Evolutionary conservation across 176 grass and related monocot genomes (phyloP), one percentile per base, ranked within the genome.

Genomic region (Oryza glaberrima): DNA sequence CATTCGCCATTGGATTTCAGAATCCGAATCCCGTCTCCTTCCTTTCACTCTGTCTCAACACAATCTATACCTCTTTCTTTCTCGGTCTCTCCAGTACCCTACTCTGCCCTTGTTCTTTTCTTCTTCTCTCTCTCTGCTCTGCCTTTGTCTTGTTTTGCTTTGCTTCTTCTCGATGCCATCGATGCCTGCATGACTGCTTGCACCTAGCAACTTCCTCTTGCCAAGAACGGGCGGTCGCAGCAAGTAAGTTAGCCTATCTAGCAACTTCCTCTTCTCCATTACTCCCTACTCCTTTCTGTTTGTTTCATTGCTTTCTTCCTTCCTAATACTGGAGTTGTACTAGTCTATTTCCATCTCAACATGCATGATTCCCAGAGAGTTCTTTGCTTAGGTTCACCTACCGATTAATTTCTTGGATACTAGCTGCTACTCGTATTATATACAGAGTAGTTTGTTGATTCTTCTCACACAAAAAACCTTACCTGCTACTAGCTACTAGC

Each of bases 221-320:
- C 35, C 77, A 67, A 79, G 63, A 79, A 20, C 54, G 4, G 46
- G 49, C 63, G 15, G 30, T 68, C 64, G 30, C 77, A 25, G 16
- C 17, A 6, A 7, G 19, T 60, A 60, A n/a, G 17, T 8, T 41
- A 6, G 40, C 40, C 40, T 41, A 6, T 0, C 0, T 41, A 36
- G 40, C 7, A 41, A 41, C 19, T 58, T 58, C 15, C 14, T 51
- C 54, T 58, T 8, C 4, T 58, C 54, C 16, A 58, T 58, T 8
- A 58, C 15, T 58, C 1, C 4, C 15, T 16, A 28, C 14, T 60
- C 5, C 6, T 60, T 19, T 2, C 1, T 61, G 5, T 61, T 5
- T 61, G 56, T 38, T 38, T 38, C 5, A 36, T 36, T 36, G 35
- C 35, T 36, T 36, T 2, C 36, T 38, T 38, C 36, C 36, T 38